Evolutionary conservation across 2,329 filamentous ascomycete genomes (phyloP), one percentile per base, ranked within the genome.

Genomic region (Trichoderma atrobrunneum): DNA sequence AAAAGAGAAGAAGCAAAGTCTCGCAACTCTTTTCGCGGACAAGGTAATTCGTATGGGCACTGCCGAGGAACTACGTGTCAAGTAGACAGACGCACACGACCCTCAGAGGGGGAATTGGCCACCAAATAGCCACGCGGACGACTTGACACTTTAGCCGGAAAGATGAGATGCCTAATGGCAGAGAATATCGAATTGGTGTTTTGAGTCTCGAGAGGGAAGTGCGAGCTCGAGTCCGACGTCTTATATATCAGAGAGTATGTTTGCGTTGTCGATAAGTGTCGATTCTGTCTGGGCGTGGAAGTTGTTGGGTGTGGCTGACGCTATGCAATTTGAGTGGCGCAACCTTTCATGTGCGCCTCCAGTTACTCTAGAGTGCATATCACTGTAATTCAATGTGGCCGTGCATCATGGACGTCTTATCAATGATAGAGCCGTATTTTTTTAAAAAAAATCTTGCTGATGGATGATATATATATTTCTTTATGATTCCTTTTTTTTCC

Each of bases 21-120:
- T 59, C 51, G 63, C 18, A n/a, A 30, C 51, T 67, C 32, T 43
- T 34, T 36, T 65, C 63, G 64, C 14, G 48, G 63, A 66, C 48
- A 12, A 39, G 3, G 30, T 34, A 24, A 43, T 30, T 28, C 34
- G 51, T 24, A 30, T 48, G 32, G 32, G 54, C n/a, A 14, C 10
- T 70, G 66, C 60, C 75, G 64, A 70, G 70, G 74, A 60, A 73
- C 74, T 74, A 77, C 76, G 76, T 77, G 76, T 76, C 76, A 73
- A 73, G 66, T 69, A 72, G 18, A 26, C 26, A 26, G 2, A 21
- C n/a, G 16, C 51, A 24, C 30, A 30, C 10, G 24, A 28, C 21
- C 60, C 34, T 57, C 26, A n/a, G 60, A 65, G 39, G 39, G 36
- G 39, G 57, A 21, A 61, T 36, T n/a, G 67, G 26, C 16, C 26